Evolutionary conservation across 306 rosid species (phyloP).

Genomic region (Purshia tridentata): DNA sequence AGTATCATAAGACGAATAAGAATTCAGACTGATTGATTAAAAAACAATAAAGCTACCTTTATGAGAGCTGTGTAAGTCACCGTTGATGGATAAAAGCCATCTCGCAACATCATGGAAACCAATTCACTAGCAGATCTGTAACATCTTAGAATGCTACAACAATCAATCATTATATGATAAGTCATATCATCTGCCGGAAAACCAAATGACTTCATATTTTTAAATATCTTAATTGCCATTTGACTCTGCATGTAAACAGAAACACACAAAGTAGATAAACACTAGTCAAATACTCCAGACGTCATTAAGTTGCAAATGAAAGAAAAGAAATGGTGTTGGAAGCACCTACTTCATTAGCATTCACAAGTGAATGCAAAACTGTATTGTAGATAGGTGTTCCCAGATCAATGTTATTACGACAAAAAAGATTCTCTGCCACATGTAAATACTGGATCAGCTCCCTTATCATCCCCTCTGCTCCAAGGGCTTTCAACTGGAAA

Average conservation of each 20-base stretch:
- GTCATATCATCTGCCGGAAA: conserved; percentile 50
- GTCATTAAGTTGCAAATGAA: conserved; percentile 27
- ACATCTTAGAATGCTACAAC: conserved; percentile 53
- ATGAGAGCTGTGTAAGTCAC: conserved; percentile 58
- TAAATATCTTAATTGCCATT: conserved; percentile 61
- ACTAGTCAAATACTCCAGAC: conserved; percentile 17
- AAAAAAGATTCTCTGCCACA: conserved; percentile 67
- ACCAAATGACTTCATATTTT: conserved; percentile 64
- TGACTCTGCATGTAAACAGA: conserved; percentile 53
- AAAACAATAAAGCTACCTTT: conserved; percentile 48
- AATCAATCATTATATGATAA: conserved; percentile 71
- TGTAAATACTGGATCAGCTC: conserved; percentile 63
- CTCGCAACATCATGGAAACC: conserved; percentile 68
- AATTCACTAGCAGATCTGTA: conserved; percentile 66
- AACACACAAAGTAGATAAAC: conserved; percentile 30
- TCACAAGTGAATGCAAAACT: conserved; percentile 64
- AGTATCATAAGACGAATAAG: conserved; percentile 4
- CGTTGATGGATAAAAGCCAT: conserved; percentile 55
- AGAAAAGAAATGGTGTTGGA: conserved; percentile 26
- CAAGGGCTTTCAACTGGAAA: conserved; percentile 71
- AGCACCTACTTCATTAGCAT: conserved; percentile 62
- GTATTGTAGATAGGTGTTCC: conserved; percentile 55
- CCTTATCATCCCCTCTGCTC: conserved; percentile 73
- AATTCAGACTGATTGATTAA: conserved; percentile 10
- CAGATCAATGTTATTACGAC: conserved; percentile 39